Conservation (phyloP, 306 rosid species). For the Prunus armeniaca region DNA sequence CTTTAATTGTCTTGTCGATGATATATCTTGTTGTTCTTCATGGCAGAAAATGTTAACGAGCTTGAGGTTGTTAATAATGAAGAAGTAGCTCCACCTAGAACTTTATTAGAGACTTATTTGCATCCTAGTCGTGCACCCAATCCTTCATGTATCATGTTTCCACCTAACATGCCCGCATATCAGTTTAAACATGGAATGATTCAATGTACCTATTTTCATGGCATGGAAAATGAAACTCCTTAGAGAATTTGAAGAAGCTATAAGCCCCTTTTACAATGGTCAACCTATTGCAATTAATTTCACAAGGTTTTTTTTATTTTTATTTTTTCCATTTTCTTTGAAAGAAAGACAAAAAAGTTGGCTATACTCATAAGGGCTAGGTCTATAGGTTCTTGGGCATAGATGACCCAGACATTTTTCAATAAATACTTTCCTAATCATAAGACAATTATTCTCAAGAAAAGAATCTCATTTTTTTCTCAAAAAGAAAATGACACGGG, state of each 20-base stretch:
- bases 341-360: not conserved
- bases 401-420: slow-evolving; percentile 1
- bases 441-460: not conserved
- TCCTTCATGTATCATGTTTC: slow-evolving; percentile 11
- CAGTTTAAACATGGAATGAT: not conserved
- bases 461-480: not conserved
- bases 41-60: too few relatives aligned
- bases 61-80: not conserved
- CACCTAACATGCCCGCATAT: not conserved
- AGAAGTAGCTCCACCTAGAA: not conserved
- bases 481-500: not conserved
- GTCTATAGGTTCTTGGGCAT: not conserved
- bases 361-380: not conserved
- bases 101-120: not conserved
- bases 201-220: not conserved
- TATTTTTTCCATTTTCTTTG: not conserved
- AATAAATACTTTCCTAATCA: not conserved
- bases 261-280: not conserved
- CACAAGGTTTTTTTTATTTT: not conserved
- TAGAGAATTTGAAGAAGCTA: not conserved
- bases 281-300: too few relatives aligned
- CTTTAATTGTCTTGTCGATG: too few relatives aligned
- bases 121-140: not conserved
- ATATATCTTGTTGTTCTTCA: too few relatives aligned
- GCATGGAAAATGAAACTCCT: not conserved